Base-by-base conservation (phyloP, 768 basidiomycete genomes). In the Lyophyllum decastes region DNA sequence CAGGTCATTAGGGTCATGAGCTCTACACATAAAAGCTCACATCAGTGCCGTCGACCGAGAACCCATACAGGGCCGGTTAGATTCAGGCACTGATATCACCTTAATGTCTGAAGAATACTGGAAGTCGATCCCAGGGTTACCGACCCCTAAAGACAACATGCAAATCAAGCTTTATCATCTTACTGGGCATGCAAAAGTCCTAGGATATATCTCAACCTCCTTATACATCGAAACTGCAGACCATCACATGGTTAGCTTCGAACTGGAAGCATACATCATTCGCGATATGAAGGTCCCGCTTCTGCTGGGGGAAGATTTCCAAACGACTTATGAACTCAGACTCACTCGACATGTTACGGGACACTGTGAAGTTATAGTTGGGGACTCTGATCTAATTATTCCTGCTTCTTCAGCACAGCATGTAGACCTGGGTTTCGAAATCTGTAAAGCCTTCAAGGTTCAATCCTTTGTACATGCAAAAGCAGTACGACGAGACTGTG, bases 221-320 rank as follows among this genome's bases (percentile, higher is more conserved):
- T 10, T 46, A 8, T 46, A 46, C 26, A 22, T 22, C 9, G 45
- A 46, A 14, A 25, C 45, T 25, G 12, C 11, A 5, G 45, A 46
- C 11, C 9, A 27, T 2, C 45, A 16, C 8, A 46, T 25, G 26
- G 65, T 76, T 0, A 55, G 63, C 48, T 26, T 75, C 2, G 58
- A 52, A 10, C 54, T 72, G 0, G 72, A 73, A 38, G 70, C 71
- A 0, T 73, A 73, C 41, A 64, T 73, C 0, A 66, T 72, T 11
- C 64, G 66, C 19, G 67, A 66, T 17, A 72, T 72, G 70, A 55
- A 65, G 0, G 65, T 68, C 0, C 66, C 66, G 0, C 65, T 74
- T 19, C 68, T 74, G 35, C 52, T 74, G 4, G 73, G 73, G 2
- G 71, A 73, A 41, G 71, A 72, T 35, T 72, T 68, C 40, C 45